Percentiles rank a stretch among this genome's conserved stretches.
Conservation (phyloP, 2,329 filamentous ascomycete genomes). For the Colletotrichum phormii region DNA sequence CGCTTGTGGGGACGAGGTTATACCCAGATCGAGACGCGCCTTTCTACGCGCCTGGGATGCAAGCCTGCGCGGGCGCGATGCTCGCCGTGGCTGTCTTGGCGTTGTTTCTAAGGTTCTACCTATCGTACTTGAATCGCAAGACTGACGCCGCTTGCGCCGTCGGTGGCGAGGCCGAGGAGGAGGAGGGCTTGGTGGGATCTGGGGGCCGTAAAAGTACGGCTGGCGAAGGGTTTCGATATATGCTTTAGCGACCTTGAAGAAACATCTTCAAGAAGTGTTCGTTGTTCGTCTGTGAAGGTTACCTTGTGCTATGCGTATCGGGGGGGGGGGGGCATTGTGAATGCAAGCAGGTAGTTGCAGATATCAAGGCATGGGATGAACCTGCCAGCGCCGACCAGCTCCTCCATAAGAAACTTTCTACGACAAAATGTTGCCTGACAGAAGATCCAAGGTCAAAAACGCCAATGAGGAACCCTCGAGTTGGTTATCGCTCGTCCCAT, state of each 20-base stretch:
- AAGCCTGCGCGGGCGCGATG: conserved; percentile 73
- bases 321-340: no score
- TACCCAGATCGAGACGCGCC: conserved; percentile 72
- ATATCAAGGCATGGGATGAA: not conserved
- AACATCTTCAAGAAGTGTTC: no score
- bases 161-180: conserved; percentile 47
- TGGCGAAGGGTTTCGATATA: conserved; percentile 56
- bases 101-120: conserved; percentile 61
- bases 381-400: not conserved
- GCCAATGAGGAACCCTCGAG: not conserved
- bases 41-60: conserved; percentile 73
- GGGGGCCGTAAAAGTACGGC: conserved; percentile 39
- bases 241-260: conserved; percentile 53
- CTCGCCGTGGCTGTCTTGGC: conserved; percentile 68
- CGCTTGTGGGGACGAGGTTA: conserved; percentile 74
- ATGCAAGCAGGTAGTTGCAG: not conserved
- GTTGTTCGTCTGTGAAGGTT: no score
- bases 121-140: conserved; percentile 62
- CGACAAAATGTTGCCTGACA: not conserved
- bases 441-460: not conserved
- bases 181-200: conserved; percentile 53
- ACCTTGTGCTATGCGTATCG: no score
- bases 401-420: not conserved
- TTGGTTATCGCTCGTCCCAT: not conserved
- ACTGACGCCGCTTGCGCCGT: conserved; percentile 50